Base-by-base conservation (phyloP, 345 rosid genomes). In the Mercurialis annua region DNA sequence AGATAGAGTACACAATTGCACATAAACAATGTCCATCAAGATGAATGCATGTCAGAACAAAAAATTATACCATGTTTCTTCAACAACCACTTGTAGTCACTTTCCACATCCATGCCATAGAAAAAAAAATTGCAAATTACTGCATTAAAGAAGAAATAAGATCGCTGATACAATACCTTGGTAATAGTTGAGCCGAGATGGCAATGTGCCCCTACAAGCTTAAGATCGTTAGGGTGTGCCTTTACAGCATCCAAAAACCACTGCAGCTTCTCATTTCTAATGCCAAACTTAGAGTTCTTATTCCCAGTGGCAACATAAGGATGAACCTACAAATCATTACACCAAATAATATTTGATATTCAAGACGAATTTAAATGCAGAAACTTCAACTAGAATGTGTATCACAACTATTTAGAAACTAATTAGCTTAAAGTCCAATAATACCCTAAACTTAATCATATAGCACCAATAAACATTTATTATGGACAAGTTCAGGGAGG, bases 101-200 rank as follows among this genome's bases (percentile, higher is more conserved):
- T 10, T 26, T 61, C 18, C 36, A 38, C n/a, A 21, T 23, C 9
- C 10, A 59, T 21, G n/a, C 24, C 6, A 24, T 16, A 27, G 3
- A 18, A 46, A 17, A 9, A 8, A 7, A 24, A 43, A 24, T 27
- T 42, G 15, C 16, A 48, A 46, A 16, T 62, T 44, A 26, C 66
- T 40, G 42, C 40, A 38, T 8, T 11, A 18, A 65, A 2, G 6
- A 23, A n/a, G 1, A 30, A 4, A 47, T 11, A 36, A 38, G 17
- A 7, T 42, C 27, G 2, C 11, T 3, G 51, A 12, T 27, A 29
- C 30, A 59, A 50, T 65, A 91, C 99, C 93, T 94, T 91, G 70
- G 98, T 94, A 72, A 91, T 94, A 50, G 99, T 94, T 34, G 98
- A 94, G 56, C 99, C 98, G 47, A 91, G 90, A 89, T 94, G 99